Conservation (phyloP, 2,329 filamentous ascomycete species). For the Fusarium transvaalense region DNA sequence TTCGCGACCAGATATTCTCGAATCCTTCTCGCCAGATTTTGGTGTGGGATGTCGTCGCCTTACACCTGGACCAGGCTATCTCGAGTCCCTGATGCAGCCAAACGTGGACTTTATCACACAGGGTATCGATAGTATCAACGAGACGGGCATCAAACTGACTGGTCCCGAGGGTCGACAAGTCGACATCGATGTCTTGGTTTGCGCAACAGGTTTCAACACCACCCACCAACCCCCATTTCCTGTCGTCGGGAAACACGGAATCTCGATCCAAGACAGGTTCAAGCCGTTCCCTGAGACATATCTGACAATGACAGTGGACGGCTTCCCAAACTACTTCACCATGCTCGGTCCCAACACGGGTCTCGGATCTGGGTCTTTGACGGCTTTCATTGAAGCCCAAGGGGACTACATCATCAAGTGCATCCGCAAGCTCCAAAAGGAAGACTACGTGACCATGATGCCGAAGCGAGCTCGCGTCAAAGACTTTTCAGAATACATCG, state of each 20-base stretch:
- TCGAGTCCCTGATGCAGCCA: neutral
- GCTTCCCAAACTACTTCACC: slow-evolving; percentile 2
- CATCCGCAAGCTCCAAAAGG: slow-evolving; percentile 8
- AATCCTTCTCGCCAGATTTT: neutral
- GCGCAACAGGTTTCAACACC: slow-evolving; percentile 1
- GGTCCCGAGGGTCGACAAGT: neutral
- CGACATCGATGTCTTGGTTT: neutral
- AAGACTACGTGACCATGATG: slow-evolving; percentile 3
- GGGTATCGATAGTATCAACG: neutral
- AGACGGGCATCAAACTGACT: neutral
- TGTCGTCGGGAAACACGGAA: neutral
- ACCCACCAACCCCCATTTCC: neutral
- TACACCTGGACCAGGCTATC: slow-evolving; percentile 2
- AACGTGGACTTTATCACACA: neutral
- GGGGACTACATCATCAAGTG: slow-evolving; percentile 22
- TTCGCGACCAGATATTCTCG: neutral
- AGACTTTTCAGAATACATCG: slow-evolving; percentile 21
- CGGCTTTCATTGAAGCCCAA: slow-evolving; percentile 3
- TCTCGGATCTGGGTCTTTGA: slow-evolving; percentile 6
- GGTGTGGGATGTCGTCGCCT: neutral
- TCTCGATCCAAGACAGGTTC: neutral
- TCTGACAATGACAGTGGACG: neutral
- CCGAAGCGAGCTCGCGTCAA: slow-evolving; percentile 19
- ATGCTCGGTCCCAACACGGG: slow-evolving; percentile 5
- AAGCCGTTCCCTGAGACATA: neutral